Evolutionary conservation across 352 stramenopile species (phyloP).

Genomic region (Globisporangium canariense): DNA sequence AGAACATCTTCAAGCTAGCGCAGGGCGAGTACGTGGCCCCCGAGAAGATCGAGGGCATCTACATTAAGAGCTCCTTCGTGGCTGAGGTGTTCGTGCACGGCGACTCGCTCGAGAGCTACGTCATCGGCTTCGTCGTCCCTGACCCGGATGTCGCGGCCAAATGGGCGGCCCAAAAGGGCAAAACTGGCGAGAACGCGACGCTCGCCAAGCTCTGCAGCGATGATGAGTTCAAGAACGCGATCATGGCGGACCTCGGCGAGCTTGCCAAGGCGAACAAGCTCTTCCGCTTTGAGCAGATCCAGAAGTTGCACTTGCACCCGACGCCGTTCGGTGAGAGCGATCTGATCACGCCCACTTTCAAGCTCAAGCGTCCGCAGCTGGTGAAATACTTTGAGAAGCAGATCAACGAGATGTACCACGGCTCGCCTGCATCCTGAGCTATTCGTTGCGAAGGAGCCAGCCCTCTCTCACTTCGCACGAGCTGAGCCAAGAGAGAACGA

Average conservation of each 20-base stretch:
- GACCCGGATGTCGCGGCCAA: conserved; percentile 86
- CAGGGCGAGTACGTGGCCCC: conserved; percentile 95
- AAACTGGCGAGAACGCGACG: conserved; percentile 28
- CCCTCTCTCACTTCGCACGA: background rate
- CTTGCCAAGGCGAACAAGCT: conserved; percentile 66
- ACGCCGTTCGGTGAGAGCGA: conserved; percentile 91
- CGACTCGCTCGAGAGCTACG: conserved; percentile 91
- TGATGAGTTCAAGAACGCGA: conserved; percentile 40
- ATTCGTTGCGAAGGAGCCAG: background rate
- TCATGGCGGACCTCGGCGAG: conserved; percentile 75
- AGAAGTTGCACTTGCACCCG: conserved; percentile 82
- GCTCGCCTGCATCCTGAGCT: background rate
- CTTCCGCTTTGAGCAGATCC: conserved; percentile 91
- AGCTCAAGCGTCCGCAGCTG: conserved; percentile 92
- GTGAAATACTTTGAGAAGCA: conserved; percentile 80
- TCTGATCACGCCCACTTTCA: conserved; percentile 95
- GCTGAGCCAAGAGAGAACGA: background rate
- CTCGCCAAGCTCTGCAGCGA: conserved; percentile 19
- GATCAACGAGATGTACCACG: conserved; percentile 80
- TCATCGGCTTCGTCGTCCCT: conserved; percentile 93
- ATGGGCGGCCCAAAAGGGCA: conserved; percentile 59
- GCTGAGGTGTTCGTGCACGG: conserved; percentile 94
- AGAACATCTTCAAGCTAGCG: conserved; percentile 93
- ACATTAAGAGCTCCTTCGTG: conserved; percentile 89
- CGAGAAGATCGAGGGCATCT: conserved; percentile 96